A percentile compares a stretch with the other conserved stretches of the same genome.
phyloP scores from a whole-genome alignment of 2,329 filamentous ascomycete species.

The Arachnopeziza araneosa region DNA sequence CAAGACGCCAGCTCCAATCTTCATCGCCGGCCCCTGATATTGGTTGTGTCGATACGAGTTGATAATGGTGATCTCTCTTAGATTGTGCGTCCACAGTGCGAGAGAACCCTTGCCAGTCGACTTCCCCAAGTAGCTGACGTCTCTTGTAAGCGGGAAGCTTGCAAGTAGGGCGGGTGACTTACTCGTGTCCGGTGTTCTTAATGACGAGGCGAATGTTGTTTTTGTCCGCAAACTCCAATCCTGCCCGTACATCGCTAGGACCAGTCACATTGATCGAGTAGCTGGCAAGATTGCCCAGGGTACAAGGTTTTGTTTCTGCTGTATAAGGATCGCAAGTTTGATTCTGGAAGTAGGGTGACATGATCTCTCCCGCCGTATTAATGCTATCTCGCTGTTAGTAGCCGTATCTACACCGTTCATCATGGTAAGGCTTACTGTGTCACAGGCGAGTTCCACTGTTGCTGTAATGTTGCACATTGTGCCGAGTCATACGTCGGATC shows the following conservation, averaged over 20 bases:
- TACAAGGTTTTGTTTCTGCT: constrained; percentile 34
- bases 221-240: constrained; percentile 31
- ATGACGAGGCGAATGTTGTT: constrained; percentile 29
- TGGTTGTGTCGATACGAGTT: background rate
- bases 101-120: constrained; percentile 40
- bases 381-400: no score
- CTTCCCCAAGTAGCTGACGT: constrained; percentile 41
- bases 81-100: constrained; percentile 42
- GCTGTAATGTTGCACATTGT: no score
- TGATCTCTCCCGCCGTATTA: constrained; percentile 29
- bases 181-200: constrained; percentile 41
- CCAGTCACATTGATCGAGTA: constrained; percentile 19
- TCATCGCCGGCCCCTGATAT: background rate
- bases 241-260: constrained; percentile 6
- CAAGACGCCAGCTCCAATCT: background rate
- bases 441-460: no score
- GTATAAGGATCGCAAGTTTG: constrained; percentile 23
- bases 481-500: background rate
- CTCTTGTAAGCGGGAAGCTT: no score
- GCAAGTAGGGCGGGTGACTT: no score
- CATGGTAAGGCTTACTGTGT: no score
- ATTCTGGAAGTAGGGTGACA: constrained; percentile 34
- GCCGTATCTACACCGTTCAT: no score
- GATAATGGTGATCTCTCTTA: constrained; percentile 27
- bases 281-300: constrained; percentile 9